Base-by-base conservation (phyloP, 2,329 filamentous ascomycete species). In the Pyrenophora graminea region DNA sequence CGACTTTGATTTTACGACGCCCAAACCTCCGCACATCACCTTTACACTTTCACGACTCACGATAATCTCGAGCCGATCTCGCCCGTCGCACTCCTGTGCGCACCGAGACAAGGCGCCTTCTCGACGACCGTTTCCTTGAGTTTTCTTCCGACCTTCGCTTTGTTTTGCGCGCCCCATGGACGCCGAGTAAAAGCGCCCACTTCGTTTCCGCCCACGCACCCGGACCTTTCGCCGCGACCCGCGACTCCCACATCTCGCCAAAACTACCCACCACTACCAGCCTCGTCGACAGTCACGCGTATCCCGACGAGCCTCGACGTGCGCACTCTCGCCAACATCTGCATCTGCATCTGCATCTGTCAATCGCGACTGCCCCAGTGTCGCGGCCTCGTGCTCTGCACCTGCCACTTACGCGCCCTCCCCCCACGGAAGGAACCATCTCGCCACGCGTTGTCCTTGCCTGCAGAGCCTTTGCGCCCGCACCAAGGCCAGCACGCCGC, bases 61-160 rank as follows among this genome's bases (percentile, higher is more conserved):
- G 56, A 64, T 48, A 50, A 43, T 51, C 39, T 45, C 49, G 54
- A 60, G 58, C 59, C 59, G 55, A 48, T 55, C 59, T 56, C 58
- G 58, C 59, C 59, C 53, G 57, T 61, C 61, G 56, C 62, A 58
- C 55, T 57, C 58, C 62, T 48, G 64, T 63, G 64, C 59, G 53
- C 63, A 58, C 49, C 40, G 43, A 53, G 41, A 45, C 49, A 37
- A 39, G 48, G 39, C 56, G 37, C 31, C 43, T 39, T 36, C 51
- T 49, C 54, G 41, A 61, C 62, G 46, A 58, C 59, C 49, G 45
- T 66, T 65, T 62, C 61, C 60, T 64, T 64, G 58, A 55, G 38
- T 65, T 45, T 43, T 51, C 38, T 56, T 49, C 48, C 36, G 43
- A 30, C 41, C 44, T 57, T 54, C 45, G 44, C 51, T 50, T 43